phyloP scores from a whole-genome alignment of 106 monocot species.

The Acorus gramineus region DNA sequence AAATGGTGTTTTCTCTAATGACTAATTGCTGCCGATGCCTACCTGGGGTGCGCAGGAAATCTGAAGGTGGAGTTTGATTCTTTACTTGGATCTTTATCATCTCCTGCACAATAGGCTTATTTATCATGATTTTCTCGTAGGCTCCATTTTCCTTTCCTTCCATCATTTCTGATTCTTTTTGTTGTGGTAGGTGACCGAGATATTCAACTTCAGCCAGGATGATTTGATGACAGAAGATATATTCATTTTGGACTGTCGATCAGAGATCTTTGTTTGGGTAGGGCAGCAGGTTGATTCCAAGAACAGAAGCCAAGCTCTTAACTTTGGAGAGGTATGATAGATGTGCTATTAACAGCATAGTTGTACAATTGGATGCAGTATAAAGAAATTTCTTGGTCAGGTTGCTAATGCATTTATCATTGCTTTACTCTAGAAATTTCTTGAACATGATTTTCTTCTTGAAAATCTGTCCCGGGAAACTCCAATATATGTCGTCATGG shows the following conservation, averaged over 20 bases:
- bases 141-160: too few species aligned
- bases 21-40: neutral
- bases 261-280: slow-evolving; percentile 72
- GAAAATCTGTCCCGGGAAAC: slow-evolving; percentile 59
- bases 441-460: slow-evolving; percentile 56
- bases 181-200: slow-evolving; percentile 55
- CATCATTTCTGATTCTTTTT: neutral
- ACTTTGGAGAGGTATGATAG: slow-evolving; percentile 62
- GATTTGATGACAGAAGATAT: slow-evolving; percentile 90
- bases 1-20: too few species aligned
- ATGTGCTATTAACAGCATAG: neutral
- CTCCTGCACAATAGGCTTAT: too few species aligned
- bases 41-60: slow-evolving; percentile 10
- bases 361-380: too few species aligned
- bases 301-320: slow-evolving; percentile 43
- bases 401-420: slow-evolving; percentile 4
- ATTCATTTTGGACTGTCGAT: slow-evolving; percentile 66
- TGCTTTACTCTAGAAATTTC: slow-evolving; percentile 58
- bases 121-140: too few species aligned
- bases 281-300: slow-evolving; percentile 51
- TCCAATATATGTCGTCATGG: slow-evolving; percentile 56
- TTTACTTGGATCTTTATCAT: too few species aligned
- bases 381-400: neutral
- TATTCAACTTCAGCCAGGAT: slow-evolving; percentile 82
- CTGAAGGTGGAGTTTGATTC: slow-evolving; percentile 8